Evolutionary conservation across 2,329 filamentous ascomycete genomes (phyloP).

Genomic region (Pseudogymnoascus sp.): DNA sequence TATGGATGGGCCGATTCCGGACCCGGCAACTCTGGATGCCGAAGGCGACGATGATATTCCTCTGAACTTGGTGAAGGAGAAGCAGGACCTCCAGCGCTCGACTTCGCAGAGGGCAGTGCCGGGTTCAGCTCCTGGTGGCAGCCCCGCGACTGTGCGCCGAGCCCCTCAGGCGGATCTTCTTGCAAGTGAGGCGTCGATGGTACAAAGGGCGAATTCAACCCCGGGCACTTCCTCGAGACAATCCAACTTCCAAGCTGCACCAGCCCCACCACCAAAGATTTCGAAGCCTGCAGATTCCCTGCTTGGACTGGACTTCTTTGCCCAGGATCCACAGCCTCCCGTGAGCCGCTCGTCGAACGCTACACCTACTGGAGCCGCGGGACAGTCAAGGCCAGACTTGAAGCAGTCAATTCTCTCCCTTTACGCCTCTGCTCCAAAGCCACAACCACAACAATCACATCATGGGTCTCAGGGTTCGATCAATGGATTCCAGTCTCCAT

Average conservation of each 20-base stretch:
- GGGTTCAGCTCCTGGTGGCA: slow-evolving; percentile 24
- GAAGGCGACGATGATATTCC: slow-evolving; percentile 80
- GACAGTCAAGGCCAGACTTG: slow-evolving; percentile 78
- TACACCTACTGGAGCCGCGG: slow-evolving; percentile 52
- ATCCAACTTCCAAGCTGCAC: slow-evolving; percentile 53
- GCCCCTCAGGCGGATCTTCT: slow-evolving; percentile 70
- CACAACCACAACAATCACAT: slow-evolving; percentile 51
- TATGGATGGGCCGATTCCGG: slow-evolving; percentile 95
- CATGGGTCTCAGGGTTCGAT: slow-evolving; percentile 59
- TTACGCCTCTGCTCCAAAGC: slow-evolving; percentile 77
- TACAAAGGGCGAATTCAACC: slow-evolving; percentile 65
- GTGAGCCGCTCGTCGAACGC: slow-evolving; percentile 81
- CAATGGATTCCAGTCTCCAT: slow-evolving; percentile 58
- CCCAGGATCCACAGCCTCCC: slow-evolving; percentile 55
- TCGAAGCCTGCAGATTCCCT: slow-evolving; percentile 78
- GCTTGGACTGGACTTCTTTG: slow-evolving; percentile 87
- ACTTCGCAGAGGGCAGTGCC: slow-evolving; percentile 19
- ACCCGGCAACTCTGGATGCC: slow-evolving; percentile 77
- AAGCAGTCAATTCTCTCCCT: slow-evolving; percentile 97
- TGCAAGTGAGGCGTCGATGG: slow-evolving; percentile 61
- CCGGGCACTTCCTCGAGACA: slow-evolving; percentile 46
- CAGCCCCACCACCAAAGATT: slow-evolving; percentile 59
- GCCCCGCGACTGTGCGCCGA: slow-evolving; percentile 29
- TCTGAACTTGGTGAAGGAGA: slow-evolving; percentile 57
- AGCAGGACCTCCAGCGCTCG: slow-evolving; percentile 53